Conservation (phyloP, 2,329 filamentous ascomycete genomes). For the Ceratocystis cacaofunesta region DNA sequence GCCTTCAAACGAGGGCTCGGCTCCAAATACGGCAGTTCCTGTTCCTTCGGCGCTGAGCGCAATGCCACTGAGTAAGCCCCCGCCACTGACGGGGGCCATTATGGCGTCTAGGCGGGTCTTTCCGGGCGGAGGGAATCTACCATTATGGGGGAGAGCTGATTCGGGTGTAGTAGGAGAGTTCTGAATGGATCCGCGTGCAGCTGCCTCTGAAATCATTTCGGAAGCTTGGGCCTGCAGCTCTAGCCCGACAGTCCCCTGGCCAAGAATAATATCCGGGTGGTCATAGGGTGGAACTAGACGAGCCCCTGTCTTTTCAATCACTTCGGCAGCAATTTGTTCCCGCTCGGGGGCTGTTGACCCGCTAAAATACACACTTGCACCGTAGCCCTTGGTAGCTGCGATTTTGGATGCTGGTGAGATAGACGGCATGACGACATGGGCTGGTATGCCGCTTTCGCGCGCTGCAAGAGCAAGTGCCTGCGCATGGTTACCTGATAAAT, state of each 20-base stretch:
- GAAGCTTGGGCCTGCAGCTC: constrained; percentile 65
- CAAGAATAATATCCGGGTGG: constrained; percentile 79
- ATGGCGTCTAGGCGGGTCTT: constrained; percentile 46
- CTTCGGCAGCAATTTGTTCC: constrained; percentile 56
- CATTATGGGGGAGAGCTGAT: constrained; percentile 1
- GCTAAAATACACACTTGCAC: constrained; percentile 64
- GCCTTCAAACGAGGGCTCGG: constrained; percentile 69
- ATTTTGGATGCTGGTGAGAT: constrained; percentile 80
- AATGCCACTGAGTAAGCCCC: constrained; percentile 72
- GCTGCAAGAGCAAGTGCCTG: constrained; percentile 84
- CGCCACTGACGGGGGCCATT: constrained; percentile 73
- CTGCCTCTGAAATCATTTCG: constrained; percentile 31
- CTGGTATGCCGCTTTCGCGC: constrained; percentile 53
- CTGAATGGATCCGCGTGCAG: constrained; percentile 15
- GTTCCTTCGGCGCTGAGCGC: constrained; percentile 62
- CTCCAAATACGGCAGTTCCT: constrained; percentile 64
- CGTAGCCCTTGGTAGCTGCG: constrained; percentile 63
- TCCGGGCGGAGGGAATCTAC: background rate
- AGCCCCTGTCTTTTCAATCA: constrained; percentile 58
- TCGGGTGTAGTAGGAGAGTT: background rate
- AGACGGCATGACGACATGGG: constrained; percentile 83
- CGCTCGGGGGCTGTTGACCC: constrained; percentile 69
- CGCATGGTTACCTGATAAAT: constrained; percentile 66
- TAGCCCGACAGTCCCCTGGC: constrained; percentile 78
- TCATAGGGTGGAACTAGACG: constrained; percentile 81